A percentile compares a stretch with the other conserved stretches of the same genome.
Conservation (phyloP, 176 grass and related monocot genomes). For the Aegilops umbellulata region DNA sequence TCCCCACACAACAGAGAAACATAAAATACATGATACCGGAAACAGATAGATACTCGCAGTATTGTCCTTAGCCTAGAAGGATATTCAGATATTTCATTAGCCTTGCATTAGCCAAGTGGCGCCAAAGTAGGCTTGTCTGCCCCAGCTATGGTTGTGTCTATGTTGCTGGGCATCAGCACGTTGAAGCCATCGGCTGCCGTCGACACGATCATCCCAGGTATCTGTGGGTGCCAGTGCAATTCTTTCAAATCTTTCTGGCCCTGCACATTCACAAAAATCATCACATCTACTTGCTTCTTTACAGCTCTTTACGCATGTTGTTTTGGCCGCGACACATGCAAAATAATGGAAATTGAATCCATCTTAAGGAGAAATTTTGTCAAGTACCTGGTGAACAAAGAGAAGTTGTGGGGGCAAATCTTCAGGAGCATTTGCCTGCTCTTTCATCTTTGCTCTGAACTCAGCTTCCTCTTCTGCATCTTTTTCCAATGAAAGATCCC, state of each 20-base stretch:
- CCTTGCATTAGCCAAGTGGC: background rate
- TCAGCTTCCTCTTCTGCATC: constrained; percentile 92
- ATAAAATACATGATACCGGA: background rate
- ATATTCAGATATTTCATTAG: background rate
- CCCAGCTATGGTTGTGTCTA: constrained; percentile 59
- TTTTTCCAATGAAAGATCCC: constrained; percentile 87
- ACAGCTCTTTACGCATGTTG: background rate
- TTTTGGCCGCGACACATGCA: background rate
- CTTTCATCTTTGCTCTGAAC: constrained; percentile 77
- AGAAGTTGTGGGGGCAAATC: constrained; percentile 93
- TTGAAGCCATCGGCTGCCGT: constrained; percentile 83
- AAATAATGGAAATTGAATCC: background rate
- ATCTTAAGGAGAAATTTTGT: background rate
- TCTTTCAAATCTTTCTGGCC: constrained; percentile 96
- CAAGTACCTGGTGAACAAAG: constrained; percentile 69
- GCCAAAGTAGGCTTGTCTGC: constrained; percentile 7
- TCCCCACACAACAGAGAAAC: background rate
- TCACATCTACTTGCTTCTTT: background rate
- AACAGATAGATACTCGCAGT: constrained; percentile 4
- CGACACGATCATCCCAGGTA: constrained; percentile 81
- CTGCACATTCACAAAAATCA: constrained; percentile 38
- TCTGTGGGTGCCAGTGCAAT: constrained; percentile 89
- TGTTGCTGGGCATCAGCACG: constrained; percentile 80
- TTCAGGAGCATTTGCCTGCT: constrained; percentile 73
- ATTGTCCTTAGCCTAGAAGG: background rate